Base-by-base conservation (phyloP, 2,329 filamentous ascomycete species). In the Pseudonectria foliicola region DNA sequence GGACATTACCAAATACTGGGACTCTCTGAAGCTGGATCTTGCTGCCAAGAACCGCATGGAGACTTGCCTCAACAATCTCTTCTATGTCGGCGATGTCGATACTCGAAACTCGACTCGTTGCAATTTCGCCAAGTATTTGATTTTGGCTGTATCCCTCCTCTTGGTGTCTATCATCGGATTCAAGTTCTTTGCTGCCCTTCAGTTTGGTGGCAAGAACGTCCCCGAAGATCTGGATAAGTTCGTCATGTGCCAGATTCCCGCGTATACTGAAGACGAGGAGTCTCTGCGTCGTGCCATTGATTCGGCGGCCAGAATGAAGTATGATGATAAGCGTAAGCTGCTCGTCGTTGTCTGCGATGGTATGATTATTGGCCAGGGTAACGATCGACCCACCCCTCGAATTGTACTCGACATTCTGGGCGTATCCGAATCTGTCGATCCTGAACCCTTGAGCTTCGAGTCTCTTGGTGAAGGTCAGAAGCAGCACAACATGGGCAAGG, bases 291-390 rank as follows among this genome's bases (percentile, higher is more conserved):
- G 90, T 70, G 92, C 92, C 39, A 95, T 98, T 51, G 92, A 98
- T 60, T 98, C 92, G 1, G 85, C 87, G 39, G 89, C 92, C 18
- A 77, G 88, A 42, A 95, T 95, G 88, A 81, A 80, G 48, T 98
- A 98, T 56, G 92, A 98, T 54, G 90, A 98, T 59, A 98, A 98
- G 69, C 86, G 92, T 55, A 98, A 98, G 69, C 73, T 98, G 10
- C 70, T 98, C 16, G 79, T 95, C 46, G 73, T 98, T 42, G 72
- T 98, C 45, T 98, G 92, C 54, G 92, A 98, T 55, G 92, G 92
- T 64, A 96, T 98, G 90, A 98, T 98, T 68, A 93, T 98, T 47
- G 92, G 92, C 53, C 89, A 95, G 66, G 92, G 92, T 55, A 98
- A 98, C 63, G 92, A 98, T 59, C 78, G 88, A 42, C 87, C 92